Conservation (phyloP, 2,329 filamentous ascomycete genomes). For the Helotiales sp. region DNA sequence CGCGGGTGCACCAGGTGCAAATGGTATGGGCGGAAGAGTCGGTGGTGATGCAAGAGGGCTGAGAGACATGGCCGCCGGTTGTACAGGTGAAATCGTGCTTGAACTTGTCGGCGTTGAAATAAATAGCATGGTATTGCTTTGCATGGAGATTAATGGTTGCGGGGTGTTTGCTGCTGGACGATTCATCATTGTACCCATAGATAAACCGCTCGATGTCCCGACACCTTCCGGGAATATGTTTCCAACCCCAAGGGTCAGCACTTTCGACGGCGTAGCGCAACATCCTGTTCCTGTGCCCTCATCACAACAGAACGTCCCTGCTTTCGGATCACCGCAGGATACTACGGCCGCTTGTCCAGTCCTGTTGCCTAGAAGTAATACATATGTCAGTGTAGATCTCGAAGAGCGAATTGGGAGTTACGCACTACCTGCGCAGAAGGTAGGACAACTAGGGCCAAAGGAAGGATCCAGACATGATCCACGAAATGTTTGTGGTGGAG, state of each 20-base stretch:
- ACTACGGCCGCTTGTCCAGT: constrained; percentile 20
- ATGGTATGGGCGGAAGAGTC: not conserved
- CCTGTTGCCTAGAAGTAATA: constrained; percentile 18
- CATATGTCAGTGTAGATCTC: not conserved
- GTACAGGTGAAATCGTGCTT: not conserved
- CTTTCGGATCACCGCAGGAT: constrained; percentile 21
- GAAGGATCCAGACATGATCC: constrained; percentile 26
- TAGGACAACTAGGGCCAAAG: constrained; percentile 27
- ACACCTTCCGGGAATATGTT: constrained; percentile 16
- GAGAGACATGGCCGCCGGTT: not conserved
- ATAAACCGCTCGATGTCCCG: not conserved
- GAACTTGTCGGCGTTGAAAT: not conserved
- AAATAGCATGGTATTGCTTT: not conserved
- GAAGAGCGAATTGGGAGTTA: not conserved
- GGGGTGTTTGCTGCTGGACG: not conserved
- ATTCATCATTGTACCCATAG: constrained; percentile 4
- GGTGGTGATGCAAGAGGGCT: not conserved
- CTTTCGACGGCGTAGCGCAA: constrained; percentile 19
- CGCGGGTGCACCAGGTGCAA: not conserved
- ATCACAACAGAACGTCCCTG: constrained; percentile 30
- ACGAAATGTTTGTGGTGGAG: constrained; percentile 14
- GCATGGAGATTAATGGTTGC: not conserved
- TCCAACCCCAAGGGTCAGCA: constrained; percentile 21
- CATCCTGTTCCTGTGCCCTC: constrained; percentile 26
- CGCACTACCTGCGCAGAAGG: constrained; percentile 28